Percentiles rank a stretch among this genome's conserved stretches.
phyloP scores from a whole-genome alignment of 768 basidiomycete genomes.

The Phanerodontia chrysosporium region DNA sequence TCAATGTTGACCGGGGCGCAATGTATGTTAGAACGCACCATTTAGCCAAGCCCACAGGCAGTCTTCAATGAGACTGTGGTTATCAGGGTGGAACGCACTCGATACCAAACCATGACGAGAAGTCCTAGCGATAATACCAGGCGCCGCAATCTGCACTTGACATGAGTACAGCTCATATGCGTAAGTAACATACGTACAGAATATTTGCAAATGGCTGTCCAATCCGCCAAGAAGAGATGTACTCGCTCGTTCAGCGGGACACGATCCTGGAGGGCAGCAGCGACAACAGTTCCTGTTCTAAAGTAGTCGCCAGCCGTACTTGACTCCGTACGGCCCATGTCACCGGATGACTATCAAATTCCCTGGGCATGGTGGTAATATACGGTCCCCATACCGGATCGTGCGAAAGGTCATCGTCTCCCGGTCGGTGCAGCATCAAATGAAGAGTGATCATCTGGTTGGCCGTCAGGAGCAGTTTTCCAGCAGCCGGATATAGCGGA shows the following conservation, averaged over 20 bases:
- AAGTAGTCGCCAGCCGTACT: conserved; percentile 15
- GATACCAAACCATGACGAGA: conserved; percentile 4
- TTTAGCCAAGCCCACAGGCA: conserved; percentile 93
- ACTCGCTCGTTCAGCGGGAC: conserved; percentile 39
- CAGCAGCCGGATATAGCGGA: conserved; percentile 46
- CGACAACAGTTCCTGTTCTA: conserved; percentile 30
- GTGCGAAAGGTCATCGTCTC: conserved; percentile 33
- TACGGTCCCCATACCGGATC: conserved; percentile 71
- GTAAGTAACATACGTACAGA: conserved; percentile 39
- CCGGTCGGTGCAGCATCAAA: conserved; percentile 63
- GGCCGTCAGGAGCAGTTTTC: conserved; percentile 41
- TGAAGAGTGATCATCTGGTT: conserved; percentile 80
- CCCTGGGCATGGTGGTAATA: conserved; percentile 67
- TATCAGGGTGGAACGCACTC: background rate
- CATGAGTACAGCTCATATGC: background rate
- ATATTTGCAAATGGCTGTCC: conserved; percentile 45
- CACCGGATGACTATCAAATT: conserved; percentile 81
- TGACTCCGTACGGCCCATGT: conserved; percentile 52
- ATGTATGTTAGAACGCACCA: conserved; percentile 39
- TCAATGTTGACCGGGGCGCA: background rate
- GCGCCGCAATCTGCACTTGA: conserved; percentile 5
- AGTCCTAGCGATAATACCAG: conserved; percentile 1
- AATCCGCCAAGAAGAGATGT: conserved; percentile 54
- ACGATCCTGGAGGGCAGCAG: conserved; percentile 46
- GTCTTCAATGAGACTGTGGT: conserved; percentile 20